Evolutionary conservation across 2,329 filamentous ascomycete species (phyloP), one percentile per base, ranked within the genome.

Genomic region (Aspergillus sojae): DNA sequence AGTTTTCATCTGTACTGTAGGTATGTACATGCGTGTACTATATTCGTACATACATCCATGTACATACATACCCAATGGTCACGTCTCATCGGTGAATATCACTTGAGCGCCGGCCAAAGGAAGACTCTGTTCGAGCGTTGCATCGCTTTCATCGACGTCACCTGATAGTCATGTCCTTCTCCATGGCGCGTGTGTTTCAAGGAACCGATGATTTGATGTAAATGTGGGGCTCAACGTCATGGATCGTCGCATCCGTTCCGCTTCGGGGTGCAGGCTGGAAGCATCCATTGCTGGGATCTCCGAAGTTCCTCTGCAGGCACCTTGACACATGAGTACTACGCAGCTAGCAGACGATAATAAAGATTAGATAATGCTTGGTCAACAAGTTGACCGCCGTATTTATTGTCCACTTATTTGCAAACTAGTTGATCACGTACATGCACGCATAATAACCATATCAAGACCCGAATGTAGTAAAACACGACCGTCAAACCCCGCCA

Each of bases 61-160:
- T 41, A 41, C 19, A 19, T n/a, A 41, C 39, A 26, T 14, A 19
- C 21, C 21, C 23, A 48, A 26, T 28, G 12, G 23, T 28, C 45
- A 48, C 16, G 23, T 48, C 45, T 28, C n/a, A 48, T 28, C 21
- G 12, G 21, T 11, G 23, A 48, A 48, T 48, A 26, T 23, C 12
- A 23, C 34, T 36, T 16, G 34, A 34, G 32, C 32, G 32, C 32
- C 32, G 3, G 41, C 5, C 34, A 2, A 36, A 36, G 34, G 34
- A 41, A 41, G 39, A 10, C 39, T 19, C 39, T 41, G 23, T 16
- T 50, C 23, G 6, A 50, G 19, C n/a, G 48, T 32, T 52, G 45
- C 28, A 52, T 52, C 16, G 48, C 16, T 32, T 16, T 58, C 50
- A 61, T 65, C 70, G 70, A 73, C 71, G 71, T 73, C 71, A 73